Evolutionary conservation across 768 basidiomycete species (phyloP).

Genomic region (Boletus rubescentipes): DNA sequence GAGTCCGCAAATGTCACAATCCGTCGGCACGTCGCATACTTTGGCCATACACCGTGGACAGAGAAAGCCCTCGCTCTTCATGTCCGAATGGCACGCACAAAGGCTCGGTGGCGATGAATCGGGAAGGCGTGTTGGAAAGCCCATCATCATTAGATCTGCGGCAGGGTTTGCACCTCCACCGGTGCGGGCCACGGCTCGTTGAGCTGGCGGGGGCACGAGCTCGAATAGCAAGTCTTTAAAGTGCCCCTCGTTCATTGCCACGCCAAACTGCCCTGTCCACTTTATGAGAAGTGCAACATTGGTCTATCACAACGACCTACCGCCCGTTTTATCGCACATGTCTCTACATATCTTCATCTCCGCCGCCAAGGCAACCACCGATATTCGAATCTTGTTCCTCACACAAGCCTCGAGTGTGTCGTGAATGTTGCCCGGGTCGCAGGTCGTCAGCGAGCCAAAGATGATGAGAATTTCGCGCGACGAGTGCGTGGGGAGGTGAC

Average conservation of each 20-base stretch:
- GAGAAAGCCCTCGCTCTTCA: conserved; percentile 91
- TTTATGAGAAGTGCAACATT: conserved; percentile 9
- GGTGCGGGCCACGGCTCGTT: conserved; percentile 52
- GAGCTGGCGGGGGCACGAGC: conserved; percentile 91
- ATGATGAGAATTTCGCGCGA: conserved; percentile 94
- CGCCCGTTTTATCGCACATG: conserved; percentile 88
- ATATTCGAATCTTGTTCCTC: conserved; percentile 83
- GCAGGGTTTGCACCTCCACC: conserved; percentile 55
- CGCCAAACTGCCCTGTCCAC: conserved; percentile 76
- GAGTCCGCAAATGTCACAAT: conserved; percentile 94
- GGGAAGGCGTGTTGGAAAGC: conserved; percentile 91
- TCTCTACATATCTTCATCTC: conserved; percentile 98
- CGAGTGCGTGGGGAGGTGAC: conserved; percentile 96
- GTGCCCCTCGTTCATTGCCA: conserved; percentile 98
- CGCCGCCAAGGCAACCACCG: conserved; percentile 90
- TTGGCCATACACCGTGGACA: conserved; percentile 93
- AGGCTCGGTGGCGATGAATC: conserved; percentile 79
- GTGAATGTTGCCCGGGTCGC: conserved; percentile 96
- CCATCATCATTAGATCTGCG: conserved; percentile 98
- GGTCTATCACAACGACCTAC: conserved; percentile 38
- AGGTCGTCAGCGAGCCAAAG: conserved; percentile 94
- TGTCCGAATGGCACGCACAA: conserved; percentile 90
- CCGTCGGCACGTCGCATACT: conserved; percentile 97
- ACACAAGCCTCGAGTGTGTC: conserved; percentile 87
- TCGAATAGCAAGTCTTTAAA: conserved; percentile 96